Percentiles rank a stretch among this genome's conserved stretches.
These are phyloP conservation scores for Claviceps sp. DNA, from an alignment of 2,329 filamentous ascomycete genomes.

Conservation along the genomic window DNA sequence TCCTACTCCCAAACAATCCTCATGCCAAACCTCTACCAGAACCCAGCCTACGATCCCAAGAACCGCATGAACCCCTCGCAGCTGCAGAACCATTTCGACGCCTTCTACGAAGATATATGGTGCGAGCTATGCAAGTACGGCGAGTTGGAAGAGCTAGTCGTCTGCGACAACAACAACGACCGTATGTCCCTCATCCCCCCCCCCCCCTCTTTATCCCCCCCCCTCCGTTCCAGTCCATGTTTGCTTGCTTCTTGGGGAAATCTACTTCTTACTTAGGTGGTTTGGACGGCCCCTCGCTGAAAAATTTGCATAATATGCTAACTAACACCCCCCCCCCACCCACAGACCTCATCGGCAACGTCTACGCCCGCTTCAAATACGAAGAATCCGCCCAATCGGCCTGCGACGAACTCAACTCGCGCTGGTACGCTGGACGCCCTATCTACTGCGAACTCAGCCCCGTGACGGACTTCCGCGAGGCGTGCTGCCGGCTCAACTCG, in stretches of 20 bases:
- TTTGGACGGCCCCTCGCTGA: too few relatives aligned
- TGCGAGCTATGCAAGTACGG: constrained; percentile 99
- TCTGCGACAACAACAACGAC: constrained; percentile 99
- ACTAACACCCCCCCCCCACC: constrained; percentile 5
- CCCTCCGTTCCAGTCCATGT: too few relatives aligned
- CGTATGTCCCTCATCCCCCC: constrained; percentile 38
- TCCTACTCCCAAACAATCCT: constrained; percentile 97
- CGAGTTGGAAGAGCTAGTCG: constrained; percentile 91
- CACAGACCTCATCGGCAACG: constrained; percentile 87
- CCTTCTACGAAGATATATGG: constrained; percentile 99
- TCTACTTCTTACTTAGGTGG: neutral
- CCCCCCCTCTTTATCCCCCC: too few relatives aligned
- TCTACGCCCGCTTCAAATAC: constrained; percentile 99
- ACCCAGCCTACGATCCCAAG: constrained; percentile 92
- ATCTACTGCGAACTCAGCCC: constrained; percentile 97
- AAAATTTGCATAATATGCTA: constrained; percentile 7
- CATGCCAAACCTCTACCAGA: constrained; percentile 97
- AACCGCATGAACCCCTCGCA: constrained; percentile 93
- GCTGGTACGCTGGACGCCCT: constrained; percentile 93
- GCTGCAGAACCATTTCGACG: constrained; percentile 98
- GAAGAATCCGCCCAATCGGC: constrained; percentile 90
- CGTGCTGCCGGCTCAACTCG: constrained; percentile 85
- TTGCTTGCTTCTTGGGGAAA: too few relatives aligned
- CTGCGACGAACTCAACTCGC: constrained; percentile 83
- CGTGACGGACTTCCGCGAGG: constrained; percentile 96